Percentiles rank a stretch among this genome's conserved stretches.
Conservation (phyloP, 495 filamentous ascomycete species). For the Penicillium waksmanii region DNA sequence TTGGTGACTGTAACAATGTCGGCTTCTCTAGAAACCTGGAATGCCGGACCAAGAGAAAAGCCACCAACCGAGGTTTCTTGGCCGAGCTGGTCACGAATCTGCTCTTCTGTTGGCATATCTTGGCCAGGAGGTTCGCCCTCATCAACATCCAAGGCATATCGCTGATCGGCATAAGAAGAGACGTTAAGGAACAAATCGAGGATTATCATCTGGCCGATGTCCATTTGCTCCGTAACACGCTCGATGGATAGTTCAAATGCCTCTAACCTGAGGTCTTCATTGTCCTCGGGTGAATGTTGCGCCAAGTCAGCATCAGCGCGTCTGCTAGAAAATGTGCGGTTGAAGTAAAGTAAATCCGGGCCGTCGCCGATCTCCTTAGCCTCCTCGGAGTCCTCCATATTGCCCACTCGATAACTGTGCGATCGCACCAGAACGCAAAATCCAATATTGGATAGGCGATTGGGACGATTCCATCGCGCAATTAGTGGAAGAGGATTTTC, state of each 20-base stretch:
- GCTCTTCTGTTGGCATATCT: constrained; percentile 7
- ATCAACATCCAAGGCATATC: constrained; percentile 16
- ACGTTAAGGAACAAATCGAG: constrained; percentile 7
- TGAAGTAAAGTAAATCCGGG: constrained; percentile 22
- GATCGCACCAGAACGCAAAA: constrained; percentile 20
- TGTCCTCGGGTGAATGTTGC: not conserved
- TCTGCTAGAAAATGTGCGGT: constrained; percentile 19
- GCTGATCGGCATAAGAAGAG: not conserved
- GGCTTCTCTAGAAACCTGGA: constrained; percentile 16
- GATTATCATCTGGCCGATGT: constrained; percentile 19
- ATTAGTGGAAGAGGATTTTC: constrained; percentile 21
- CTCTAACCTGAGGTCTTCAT: not conserved
- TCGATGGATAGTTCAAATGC: constrained; percentile 18
- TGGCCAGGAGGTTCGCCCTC: constrained; percentile 13
- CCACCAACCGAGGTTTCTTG: constrained; percentile 11
- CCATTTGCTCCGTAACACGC: constrained; percentile 8
- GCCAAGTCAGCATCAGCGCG: constrained; percentile 6
- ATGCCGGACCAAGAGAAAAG: constrained; percentile 15
- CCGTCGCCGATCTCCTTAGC: constrained; percentile 8
- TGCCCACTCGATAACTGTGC: constrained; percentile 24
- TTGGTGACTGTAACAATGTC: constrained; percentile 20
- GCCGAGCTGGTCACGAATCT: constrained; percentile 21
- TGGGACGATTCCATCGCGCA: constrained; percentile 2
- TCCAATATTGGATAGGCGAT: constrained; percentile 1
- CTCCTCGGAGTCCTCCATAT: constrained; percentile 6